These are phyloP conservation scores for Rhodomyrtus tomentosa DNA, from an alignment of 345 rosid species.

Conservation along the genomic window DNA sequence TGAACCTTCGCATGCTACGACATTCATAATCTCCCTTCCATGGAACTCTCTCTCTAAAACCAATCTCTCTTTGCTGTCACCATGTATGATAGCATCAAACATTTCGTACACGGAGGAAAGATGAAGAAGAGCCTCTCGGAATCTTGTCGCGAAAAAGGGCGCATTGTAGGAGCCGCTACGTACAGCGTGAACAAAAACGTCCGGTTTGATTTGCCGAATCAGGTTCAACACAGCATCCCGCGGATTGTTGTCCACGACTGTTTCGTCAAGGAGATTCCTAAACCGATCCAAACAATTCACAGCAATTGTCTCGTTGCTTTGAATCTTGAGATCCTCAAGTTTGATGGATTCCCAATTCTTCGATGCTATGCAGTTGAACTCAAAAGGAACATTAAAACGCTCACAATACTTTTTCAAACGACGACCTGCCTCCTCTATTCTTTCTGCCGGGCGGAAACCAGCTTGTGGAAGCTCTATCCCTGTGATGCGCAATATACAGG, in stretches of 20 bases:
- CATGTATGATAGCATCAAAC: constrained; percentile 33
- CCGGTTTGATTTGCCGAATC: constrained; percentile 15
- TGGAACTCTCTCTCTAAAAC: constrained; percentile 43
- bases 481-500: constrained; percentile 18
- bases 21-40: constrained; percentile 49
- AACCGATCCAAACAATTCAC: background rate
- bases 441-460: constrained; percentile 21
- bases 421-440: constrained; percentile 12
- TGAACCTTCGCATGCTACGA: constrained; percentile 63
- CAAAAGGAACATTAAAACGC: constrained; percentile 17
- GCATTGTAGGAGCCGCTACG: constrained; percentile 16
- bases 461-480: constrained; percentile 22
- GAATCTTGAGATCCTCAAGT: background rate
- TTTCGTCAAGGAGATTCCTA: background rate
- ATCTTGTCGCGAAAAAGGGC: constrained; percentile 37
- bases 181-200: constrained; percentile 8
- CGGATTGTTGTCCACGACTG: background rate
- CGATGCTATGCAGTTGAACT: constrained; percentile 17
- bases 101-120: constrained; percentile 55
- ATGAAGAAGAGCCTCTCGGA: constrained; percentile 66
- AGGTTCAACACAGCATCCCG: constrained; percentile 10
- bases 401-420: constrained; percentile 16
- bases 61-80: constrained; percentile 40
- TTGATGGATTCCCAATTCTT: constrained; percentile 1
- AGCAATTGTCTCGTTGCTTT: constrained; percentile 14